Base-by-base conservation (phyloP, 768 basidiomycete genomes). In the Boletus tomentosulus region DNA sequence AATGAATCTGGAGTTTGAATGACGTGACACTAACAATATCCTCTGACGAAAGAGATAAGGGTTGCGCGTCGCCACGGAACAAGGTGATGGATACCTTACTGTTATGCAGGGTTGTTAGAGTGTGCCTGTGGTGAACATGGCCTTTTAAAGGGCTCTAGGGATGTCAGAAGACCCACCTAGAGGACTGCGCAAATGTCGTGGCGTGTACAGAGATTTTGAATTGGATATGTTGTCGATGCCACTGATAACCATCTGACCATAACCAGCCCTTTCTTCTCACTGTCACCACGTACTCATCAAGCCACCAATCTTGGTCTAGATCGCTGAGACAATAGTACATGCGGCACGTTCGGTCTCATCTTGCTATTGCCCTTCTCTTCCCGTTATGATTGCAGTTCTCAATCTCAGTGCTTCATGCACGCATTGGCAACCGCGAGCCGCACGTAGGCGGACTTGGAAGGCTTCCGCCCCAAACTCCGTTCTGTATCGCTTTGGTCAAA, bases 341-440 rank as follows among this genome's bases (percentile, higher is more conserved):
- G 19, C 19, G 19, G 19, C 19, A 19, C 19, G 19, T 19, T 19
- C 19, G 19, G 19, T 41, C 39, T 8, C 9, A 34, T n/a, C 44
- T 31, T 15, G 24, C 39, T 2, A 19, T 37, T 33, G 3, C 22
- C 46, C 53, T 41, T 48, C 39, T 43, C 55, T 55, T 53, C 58
- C 66, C 34, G 63, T 59, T 41, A 62, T 41, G 12, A 65, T 55
- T 15, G 76, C 73, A 16, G 58, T 62, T 24, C 67, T 71, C 55
- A 88, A 72, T 55, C 69, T 71, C 57, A 91, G 67, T 1, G 84
- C 91, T 71, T 83, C 80, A 35, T 89, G 81, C 2, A 86, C 83
- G 1, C 37, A 87, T 80, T 2, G 72, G 71, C 34, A 82, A 71
- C 56, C 85, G 61, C 63, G 85, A 87, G 70, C 35, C 92, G 76